Evolutionary conservation across 352 stramenopile species (phyloP).

Genomic region (Globisporangium cylindrosporum): DNA sequence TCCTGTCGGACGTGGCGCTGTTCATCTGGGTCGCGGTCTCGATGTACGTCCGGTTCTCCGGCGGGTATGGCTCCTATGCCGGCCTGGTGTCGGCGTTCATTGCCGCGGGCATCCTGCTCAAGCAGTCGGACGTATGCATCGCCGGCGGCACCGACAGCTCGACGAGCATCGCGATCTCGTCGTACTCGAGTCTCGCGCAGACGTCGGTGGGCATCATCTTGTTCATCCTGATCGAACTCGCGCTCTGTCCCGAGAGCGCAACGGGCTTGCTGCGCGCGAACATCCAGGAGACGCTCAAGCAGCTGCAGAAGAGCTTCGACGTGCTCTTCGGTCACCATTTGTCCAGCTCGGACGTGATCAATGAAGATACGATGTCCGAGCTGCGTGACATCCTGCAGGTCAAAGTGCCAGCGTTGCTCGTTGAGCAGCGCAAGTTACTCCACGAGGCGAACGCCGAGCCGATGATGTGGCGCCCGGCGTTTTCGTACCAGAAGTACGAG

Average conservation of each 20-base stretch:
- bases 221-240: conserved; percentile 72
- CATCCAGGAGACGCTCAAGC: conserved; percentile 68
- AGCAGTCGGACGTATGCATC: conserved; percentile 58
- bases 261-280: conserved; percentile 61
- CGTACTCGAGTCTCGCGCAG: conserved; percentile 75
- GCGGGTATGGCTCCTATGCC: conserved; percentile 66
- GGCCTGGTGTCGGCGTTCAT: conserved; percentile 78
- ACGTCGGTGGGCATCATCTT: conserved; percentile 77
- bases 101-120: conserved; percentile 54
- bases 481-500: conserved; percentile 78
- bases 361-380: conserved; percentile 48
- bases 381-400: conserved; percentile 60
- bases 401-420: conserved; percentile 51
- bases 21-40: conserved; percentile 75
- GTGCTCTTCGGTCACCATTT: conserved; percentile 73
- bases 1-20: conserved; percentile 50
- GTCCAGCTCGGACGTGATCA: conserved; percentile 45
- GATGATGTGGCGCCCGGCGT: conserved; percentile 61
- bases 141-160: conserved; percentile 35
- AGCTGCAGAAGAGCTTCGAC: conserved; percentile 62
- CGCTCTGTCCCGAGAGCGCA: conserved; percentile 67
- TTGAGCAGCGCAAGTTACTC: conserved; percentile 58
- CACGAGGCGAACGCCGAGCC: conserved; percentile 63
- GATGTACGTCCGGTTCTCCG: conserved; percentile 73
- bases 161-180: conserved; percentile 55